Conservation (phyloP, 2,329 filamentous ascomycete species). For the Didymella glomerata region DNA sequence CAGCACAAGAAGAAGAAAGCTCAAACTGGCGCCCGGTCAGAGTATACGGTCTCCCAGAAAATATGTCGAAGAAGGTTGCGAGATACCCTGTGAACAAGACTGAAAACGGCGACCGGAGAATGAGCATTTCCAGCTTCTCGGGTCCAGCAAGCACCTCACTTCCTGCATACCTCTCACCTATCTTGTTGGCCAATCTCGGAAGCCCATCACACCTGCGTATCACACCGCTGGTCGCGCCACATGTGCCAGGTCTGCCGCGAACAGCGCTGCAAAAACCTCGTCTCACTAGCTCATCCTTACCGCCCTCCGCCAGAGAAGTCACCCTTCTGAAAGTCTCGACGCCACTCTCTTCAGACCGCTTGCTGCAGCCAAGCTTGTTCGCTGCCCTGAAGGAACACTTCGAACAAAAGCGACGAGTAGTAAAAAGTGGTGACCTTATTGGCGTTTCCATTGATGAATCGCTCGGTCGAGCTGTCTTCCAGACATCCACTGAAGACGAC, state of each 20-base stretch:
- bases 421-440: conserved; percentile 87
- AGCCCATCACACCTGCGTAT: conserved; percentile 81
- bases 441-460: conserved; percentile 88
- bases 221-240: conserved; percentile 69
- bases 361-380: conserved; percentile 85
- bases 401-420: conserved; percentile 79
- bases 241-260: conserved; percentile 47
- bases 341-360: conserved; percentile 83
- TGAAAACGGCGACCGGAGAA: conserved; percentile 52
- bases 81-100: conserved; percentile 63
- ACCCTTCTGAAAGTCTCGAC: conserved; percentile 89
- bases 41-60: conserved; percentile 88
- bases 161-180: conserved; percentile 78
- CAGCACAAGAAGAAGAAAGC: conserved; percentile 70
- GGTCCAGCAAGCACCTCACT: conserved; percentile 38
- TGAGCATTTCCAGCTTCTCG: conserved; percentile 58
- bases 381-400: conserved; percentile 89
- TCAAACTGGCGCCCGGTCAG: conserved; percentile 82
- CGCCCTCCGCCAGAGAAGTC: conserved; percentile 76
- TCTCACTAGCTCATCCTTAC: conserved; percentile 57
- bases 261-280: conserved; percentile 54
- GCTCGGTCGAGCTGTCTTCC: conserved; percentile 81
- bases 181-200: conserved; percentile 86
- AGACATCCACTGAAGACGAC: conserved; percentile 77
- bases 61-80: conserved; percentile 62